Conservation (phyloP, 306 rosid species). For the Dicorynia guianensis region DNA sequence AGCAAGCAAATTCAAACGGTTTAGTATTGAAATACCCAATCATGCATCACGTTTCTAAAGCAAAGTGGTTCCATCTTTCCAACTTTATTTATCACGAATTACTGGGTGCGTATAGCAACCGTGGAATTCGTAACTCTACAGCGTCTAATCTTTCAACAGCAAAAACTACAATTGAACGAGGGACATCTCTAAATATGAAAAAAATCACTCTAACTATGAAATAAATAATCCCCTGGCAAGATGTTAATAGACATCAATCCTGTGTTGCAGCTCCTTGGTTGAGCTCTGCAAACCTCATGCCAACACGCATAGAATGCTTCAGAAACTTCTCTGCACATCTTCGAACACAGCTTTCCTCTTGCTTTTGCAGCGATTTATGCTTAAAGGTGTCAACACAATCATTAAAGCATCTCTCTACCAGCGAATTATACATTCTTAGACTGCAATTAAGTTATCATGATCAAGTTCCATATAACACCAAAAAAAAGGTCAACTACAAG, state of each 20-base stretch:
- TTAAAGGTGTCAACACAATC: slow-evolving; percentile 71
- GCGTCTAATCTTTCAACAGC: neutral
- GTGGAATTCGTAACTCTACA: neutral
- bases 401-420: slow-evolving; percentile 64
- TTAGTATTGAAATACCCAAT: neutral
- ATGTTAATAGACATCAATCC: slow-evolving; percentile 38
- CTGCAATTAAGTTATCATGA: slow-evolving; percentile 36
- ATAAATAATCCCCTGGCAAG: neutral
- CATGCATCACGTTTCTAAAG: neutral
- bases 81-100: too few species aligned
- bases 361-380: slow-evolving; percentile 70
- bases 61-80: too few species aligned
- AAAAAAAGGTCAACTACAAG: neutral
- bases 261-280: slow-evolving; percentile 76
- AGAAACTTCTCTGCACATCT: slow-evolving; percentile 72
- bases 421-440: slow-evolving; percentile 69
- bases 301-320: slow-evolving; percentile 76
- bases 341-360: slow-evolving; percentile 68
- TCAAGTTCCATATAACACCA: neutral
- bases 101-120: neutral
- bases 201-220: too few species aligned
- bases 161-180: too few species aligned
- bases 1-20: too few species aligned
- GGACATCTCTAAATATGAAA: too few species aligned
- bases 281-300: slow-evolving; percentile 72